Percentiles rank a stretch among this genome's conserved stretches.
Evolutionary conservation across 441 rosid genomes (phyloP).

Genomic region (Adansonia gregorii): DNA sequence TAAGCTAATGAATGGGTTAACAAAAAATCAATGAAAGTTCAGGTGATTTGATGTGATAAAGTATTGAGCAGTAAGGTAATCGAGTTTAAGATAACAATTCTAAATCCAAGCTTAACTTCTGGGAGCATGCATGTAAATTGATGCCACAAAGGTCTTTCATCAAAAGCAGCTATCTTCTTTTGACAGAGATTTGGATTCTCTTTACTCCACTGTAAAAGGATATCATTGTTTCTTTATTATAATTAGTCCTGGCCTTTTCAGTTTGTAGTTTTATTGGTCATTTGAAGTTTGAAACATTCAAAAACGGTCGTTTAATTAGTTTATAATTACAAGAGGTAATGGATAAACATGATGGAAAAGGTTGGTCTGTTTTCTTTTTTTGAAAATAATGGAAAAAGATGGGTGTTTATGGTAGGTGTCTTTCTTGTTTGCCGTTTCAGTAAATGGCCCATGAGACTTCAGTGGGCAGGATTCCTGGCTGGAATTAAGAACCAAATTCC

Average conservation of each 20-base stretch:
- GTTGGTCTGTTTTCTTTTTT: constrained; percentile 35
- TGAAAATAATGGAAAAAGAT: constrained; percentile 27
- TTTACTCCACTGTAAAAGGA: constrained; percentile 11
- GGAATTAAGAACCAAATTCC: constrained; percentile 47
- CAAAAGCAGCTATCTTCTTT: not conserved
- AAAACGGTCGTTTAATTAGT: constrained; percentile 12
- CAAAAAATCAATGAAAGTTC: not conserved
- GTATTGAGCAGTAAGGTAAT: not conserved
- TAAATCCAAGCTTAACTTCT: not conserved
- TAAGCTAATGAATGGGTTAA: not conserved
- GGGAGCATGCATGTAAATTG: constrained; percentile 1
- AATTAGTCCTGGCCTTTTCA: not conserved
- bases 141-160: constrained; percentile 1
- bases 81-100: not conserved
- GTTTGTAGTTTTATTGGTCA: constrained; percentile 3
- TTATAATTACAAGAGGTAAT: constrained; percentile 20
- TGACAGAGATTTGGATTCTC: constrained; percentile 18
- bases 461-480: constrained; percentile 51
- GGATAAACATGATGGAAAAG: constrained; percentile 27
- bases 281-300: constrained; percentile 15
- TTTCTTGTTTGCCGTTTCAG: constrained; percentile 40
- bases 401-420: constrained; percentile 36
- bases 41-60: not conserved
- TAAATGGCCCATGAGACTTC: constrained; percentile 42
- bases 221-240: constrained; percentile 1